Evolutionary conservation across 345 rosid species (phyloP).

Genomic region (Melaleuca alternifolia): DNA sequence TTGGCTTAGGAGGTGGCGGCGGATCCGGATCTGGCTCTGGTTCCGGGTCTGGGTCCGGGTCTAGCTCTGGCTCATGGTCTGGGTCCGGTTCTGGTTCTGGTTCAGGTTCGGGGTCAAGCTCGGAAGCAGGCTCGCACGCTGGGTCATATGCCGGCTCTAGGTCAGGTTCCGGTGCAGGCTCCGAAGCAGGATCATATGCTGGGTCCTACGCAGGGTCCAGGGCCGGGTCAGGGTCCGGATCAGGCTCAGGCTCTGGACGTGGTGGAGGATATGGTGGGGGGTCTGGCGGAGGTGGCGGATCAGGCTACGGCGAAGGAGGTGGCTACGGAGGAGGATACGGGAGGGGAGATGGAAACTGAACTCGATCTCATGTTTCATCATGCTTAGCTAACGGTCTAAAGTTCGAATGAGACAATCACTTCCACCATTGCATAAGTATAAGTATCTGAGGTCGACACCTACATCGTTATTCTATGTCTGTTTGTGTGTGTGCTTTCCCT

Average conservation of each 20-base stretch:
- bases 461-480: not conserved
- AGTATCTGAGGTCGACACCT: not conserved
- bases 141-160: conserved; percentile 5
- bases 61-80: conserved; percentile 9
- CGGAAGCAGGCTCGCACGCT: conserved; percentile 6
- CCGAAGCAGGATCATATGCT: conserved; percentile 12
- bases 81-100: not conserved
- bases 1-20: conserved; percentile 51
- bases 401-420: no score
- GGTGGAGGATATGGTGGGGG: not conserved
- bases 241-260: not conserved
- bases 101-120: conserved; percentile 8
- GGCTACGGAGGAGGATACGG: not conserved
- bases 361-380: not conserved
- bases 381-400: not conserved
- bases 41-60: not conserved
- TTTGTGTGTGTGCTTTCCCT: not conserved
- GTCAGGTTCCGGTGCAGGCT: conserved; percentile 6
- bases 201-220: conserved; percentile 6
- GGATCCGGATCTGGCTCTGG: conserved; percentile 8
- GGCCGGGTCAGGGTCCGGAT: conserved; percentile 6
- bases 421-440: not conserved
- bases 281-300: not conserved
- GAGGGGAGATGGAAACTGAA: not conserved
- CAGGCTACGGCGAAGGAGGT: not conserved